Evolutionary conservation across 2,329 filamentous ascomycete genomes (phyloP), one percentile per base, ranked within the genome.

Genomic region (Diaporthe ilicicola): DNA sequence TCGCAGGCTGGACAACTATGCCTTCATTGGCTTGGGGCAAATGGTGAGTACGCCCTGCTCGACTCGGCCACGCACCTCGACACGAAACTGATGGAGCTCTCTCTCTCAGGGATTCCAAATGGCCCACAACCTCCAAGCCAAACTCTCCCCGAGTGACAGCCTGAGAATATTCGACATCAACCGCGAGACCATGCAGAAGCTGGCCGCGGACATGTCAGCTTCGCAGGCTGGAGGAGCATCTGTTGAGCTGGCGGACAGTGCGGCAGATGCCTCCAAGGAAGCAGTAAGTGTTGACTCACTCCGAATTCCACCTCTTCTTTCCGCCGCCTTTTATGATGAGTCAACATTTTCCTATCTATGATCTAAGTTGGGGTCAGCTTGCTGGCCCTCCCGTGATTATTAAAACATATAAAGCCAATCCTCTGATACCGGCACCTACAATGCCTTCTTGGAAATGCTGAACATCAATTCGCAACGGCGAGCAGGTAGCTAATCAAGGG

Each of bases 281-380:
- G 85, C 88, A 74, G 88, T 90, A 83, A 73, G 86, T 82, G 48
- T 32, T 13, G 48, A 39, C 46, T 70, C 44, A 2, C 44, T 39
- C 44, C n/a, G n/a, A 68, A n/a, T 10, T 32, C 12, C 4, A 13
- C 12, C 32, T 46, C 19, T 50, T 56, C 22, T 34, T n/a, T 19
- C 12, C n/a, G 17, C 32, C 22, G 62, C 32, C 53, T 76, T 70
- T 66, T 32, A 76, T 78, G 75, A 75, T 78, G 76, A 77, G 69
- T 74, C 44, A 80, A 70, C 54, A 72, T 81, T 77, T 76, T 81
- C 80, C 78, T 79, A 84, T 87, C 82, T 84, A 91, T 92, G 90
- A 92, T 92, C 90, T 91, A 92, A 92, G 90, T 92, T 91, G 89
- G 89, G 87, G 82, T 82, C 84, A 82, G 84, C 82, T 83, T 81